Evolutionary conservation across 2,329 filamentous ascomycete species (phyloP), one percentile per base, ranked within the genome.

Genomic region (Fusarium sp.): DNA sequence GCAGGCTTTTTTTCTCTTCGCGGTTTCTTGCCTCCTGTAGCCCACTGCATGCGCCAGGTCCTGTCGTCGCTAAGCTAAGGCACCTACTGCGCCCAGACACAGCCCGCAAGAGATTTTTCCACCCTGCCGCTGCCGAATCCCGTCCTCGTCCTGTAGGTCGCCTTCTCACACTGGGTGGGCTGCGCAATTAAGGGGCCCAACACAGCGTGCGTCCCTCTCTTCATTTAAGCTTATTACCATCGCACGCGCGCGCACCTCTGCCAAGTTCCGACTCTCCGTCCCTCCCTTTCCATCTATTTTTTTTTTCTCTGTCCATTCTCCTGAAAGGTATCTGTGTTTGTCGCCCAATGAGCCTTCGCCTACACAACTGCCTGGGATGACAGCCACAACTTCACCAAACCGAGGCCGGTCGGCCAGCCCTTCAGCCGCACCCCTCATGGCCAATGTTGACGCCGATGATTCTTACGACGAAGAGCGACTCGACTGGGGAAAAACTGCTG

Each of bases 391-490:
- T 27, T 59, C 64, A 34, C 54, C 46, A 36, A 49, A 58, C 57
- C 57, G 44, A 58, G 42, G 38, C 54, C 53, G 38, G 42, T 49
- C 42, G 42, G 42, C 42, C 42, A 49, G 42, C 42, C 42, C 42
- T 27, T 49, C 42, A 27, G 42, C 42, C 42, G 42, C 42, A 25
- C n/a, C 34, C 46, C 36, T 53, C 40, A 10, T 25, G 16, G 56
- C 56, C 27, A 50, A 33, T 49, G 53, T 34, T 53, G 56, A 34
- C 65, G 31, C 2, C 36, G 33, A 40, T 58, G 66, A 71, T 44
- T 46, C 57, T n/a, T 76, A 65, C 62, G 74, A 76, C 44, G 68
- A 74, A 23, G 74, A 75, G 67, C 74, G 74, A 33, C 69, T 74
- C 9, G 65, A 72, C 10, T 73, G 73, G 71, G 58, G 42, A 11